These are phyloP conservation scores for Zymoseptoria crescenta DNA, from an alignment of 2,329 filamentous ascomycete species.

Conservation along the genomic window DNA sequence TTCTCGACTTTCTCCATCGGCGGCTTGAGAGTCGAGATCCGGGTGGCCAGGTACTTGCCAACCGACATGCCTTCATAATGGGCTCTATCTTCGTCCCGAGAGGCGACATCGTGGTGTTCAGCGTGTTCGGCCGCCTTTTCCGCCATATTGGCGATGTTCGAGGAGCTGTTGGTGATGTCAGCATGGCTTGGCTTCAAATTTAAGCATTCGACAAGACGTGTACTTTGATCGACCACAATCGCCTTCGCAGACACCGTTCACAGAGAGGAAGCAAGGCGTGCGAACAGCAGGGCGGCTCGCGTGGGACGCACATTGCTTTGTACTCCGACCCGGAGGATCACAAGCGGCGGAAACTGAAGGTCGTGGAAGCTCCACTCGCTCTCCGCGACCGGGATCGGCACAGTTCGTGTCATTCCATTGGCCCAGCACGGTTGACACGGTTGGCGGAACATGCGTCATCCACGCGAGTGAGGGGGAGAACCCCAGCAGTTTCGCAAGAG, in stretches of 20 bases:
- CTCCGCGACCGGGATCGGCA: background rate
- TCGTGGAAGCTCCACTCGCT: background rate
- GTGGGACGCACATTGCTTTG: background rate
- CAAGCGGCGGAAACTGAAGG: background rate
- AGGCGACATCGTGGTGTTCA: background rate
- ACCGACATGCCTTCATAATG: slow-evolving; percentile 27
- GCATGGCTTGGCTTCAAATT: background rate
- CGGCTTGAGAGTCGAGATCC: slow-evolving; percentile 48
- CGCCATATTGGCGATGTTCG: background rate
- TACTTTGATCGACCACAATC: background rate
- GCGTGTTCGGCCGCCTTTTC: background rate
- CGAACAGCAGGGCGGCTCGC: background rate
- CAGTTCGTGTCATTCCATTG: background rate
- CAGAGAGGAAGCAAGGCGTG: background rate
- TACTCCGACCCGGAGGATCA: background rate
- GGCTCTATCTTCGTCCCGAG: background rate
- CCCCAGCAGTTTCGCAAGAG: background rate
- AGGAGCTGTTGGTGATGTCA: background rate
- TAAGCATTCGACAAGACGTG: background rate
- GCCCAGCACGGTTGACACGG: background rate
- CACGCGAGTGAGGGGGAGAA: background rate
- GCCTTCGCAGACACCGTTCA: background rate
- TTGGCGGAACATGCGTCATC: background rate
- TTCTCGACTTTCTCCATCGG: slow-evolving; percentile 48
- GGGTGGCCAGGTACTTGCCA: slow-evolving; percentile 45